Evolutionary conservation across 2,329 filamentous ascomycete species (phyloP), one percentile per base, ranked within the genome.

Genomic region (Byssochlamys sp.): DNA sequence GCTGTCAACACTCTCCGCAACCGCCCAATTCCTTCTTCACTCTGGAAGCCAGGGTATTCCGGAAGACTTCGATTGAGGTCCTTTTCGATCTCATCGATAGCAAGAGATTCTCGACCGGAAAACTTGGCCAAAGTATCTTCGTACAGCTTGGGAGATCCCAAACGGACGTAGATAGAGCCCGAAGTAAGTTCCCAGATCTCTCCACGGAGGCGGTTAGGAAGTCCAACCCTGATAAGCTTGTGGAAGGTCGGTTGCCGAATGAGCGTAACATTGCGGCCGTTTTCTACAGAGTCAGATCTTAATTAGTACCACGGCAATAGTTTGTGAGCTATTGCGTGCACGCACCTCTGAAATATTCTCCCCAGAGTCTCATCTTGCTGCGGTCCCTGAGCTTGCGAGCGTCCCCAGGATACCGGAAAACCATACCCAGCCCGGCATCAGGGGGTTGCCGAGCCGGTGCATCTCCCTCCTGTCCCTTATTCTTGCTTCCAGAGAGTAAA

Each of bases 51-150:
- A 19, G 94, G 90, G 71, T 99, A 99, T 74, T 99, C 94, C 1
- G 94, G 94, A 63, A 99, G 77, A 79, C 91, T 96, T 63, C 94
- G 85, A 73, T 99, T 99, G 54, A 99, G 77, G 70, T 99, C 94
- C 74, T 99, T 99, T 71, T 99, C 94, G 63, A 99, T 99, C 78
- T 99, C 94, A 71, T 99, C 94, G 65, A 97, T 97, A 51, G 94
- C 94, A 60, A 99, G 81, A 10, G 92, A 97, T 63, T 95, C 89
- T 68, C 87, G 84, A 6, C 94, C 94, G 5, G 87, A 84, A 65
- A 87, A 91, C 69, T 94, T 92, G 55, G 83, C 79, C 51, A 99
- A 77, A 0, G 91, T 97, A 58, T 99, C 90, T 51, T 82, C 77
- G 68, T 92, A 99, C 4, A 92, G 77, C 10, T 84, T 88, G 1